Evolutionary conservation across 768 basidiomycete species (phyloP).

Genomic region (Phlebiopsis flavidoalba): DNA sequence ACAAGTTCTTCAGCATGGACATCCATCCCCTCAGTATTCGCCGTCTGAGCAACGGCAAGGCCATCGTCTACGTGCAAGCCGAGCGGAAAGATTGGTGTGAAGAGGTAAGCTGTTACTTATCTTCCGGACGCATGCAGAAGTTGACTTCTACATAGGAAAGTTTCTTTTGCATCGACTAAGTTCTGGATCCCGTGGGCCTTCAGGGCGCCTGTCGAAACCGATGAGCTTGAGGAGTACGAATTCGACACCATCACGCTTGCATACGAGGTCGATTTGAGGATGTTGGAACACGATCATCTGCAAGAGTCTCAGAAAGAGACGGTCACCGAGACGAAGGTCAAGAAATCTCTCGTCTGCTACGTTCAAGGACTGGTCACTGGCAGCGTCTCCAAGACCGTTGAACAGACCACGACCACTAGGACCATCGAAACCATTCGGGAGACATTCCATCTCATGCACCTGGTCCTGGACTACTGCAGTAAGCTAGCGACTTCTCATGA

Average conservation of each 20-base stretch:
- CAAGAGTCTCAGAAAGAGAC: not conserved
- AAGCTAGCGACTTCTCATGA: not conserved
- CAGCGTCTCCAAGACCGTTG: not conserved
- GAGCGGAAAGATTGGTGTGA: constrained; percentile 9
- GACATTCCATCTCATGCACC: not conserved
- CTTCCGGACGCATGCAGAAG: not conserved
- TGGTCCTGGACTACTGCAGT: constrained; percentile 15
- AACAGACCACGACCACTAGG: not conserved
- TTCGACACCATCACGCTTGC: constrained; percentile 18
- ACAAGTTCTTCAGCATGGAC: constrained; percentile 9
- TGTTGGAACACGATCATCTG: constrained; percentile 1
- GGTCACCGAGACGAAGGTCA: not conserved
- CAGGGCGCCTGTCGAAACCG: not conserved
- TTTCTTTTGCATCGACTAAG: not conserved
- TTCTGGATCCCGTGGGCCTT: not conserved
- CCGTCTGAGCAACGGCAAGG: constrained; percentile 13
- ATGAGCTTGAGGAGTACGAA: not conserved
- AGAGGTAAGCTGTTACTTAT: constrained; percentile 2
- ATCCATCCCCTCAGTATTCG: constrained; percentile 11
- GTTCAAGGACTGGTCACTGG: not conserved
- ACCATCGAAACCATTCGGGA: not conserved
- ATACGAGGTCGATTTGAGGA: constrained; percentile 24
- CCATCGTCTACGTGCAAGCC: constrained; percentile 12
- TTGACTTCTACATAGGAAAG: not conserved
- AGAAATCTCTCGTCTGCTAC: not conserved